phyloP scores from a whole-genome alignment of 31 red algal species.

The Endocladia muricata region DNA sequence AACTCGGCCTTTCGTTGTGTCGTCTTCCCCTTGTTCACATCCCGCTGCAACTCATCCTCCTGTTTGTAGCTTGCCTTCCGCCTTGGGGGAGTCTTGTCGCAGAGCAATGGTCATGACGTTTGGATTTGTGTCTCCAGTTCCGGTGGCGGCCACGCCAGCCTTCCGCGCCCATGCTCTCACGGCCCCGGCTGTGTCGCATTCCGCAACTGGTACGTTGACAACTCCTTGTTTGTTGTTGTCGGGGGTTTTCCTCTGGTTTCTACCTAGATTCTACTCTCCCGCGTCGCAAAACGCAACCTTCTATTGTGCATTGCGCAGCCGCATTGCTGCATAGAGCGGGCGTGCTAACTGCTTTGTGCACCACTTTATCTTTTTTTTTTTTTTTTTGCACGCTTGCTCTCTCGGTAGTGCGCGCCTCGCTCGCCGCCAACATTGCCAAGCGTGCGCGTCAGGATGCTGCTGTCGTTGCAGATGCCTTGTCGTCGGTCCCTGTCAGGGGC shows the following conservation, averaged over 20 bases:
- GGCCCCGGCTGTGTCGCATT: background rate
- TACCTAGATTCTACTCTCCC: background rate
- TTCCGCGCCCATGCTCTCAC: slow-evolving; percentile 23
- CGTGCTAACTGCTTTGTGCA: background rate
- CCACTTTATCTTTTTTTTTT: background rate
- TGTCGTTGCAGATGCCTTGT: slow-evolving; percentile 27
- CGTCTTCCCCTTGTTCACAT: background rate
- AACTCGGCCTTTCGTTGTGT: background rate
- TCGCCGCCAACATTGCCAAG: slow-evolving; percentile 50
- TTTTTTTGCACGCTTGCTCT: background rate
- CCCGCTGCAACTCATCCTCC: background rate
- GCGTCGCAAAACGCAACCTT: background rate
- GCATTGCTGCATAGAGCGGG: background rate
- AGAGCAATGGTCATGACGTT: slow-evolving; percentile 50
- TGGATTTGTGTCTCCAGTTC: slow-evolving; percentile 58
- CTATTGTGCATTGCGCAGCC: too few species aligned
- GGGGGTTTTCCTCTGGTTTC: background rate
- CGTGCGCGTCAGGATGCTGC: slow-evolving; percentile 55
- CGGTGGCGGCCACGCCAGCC: slow-evolving; percentile 26
- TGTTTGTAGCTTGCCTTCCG: background rate
- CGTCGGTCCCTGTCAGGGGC: slow-evolving; percentile 26
- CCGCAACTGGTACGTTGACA: slow-evolving; percentile 7
- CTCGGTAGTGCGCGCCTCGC: slow-evolving; percentile 44
- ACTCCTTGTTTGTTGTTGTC: background rate
- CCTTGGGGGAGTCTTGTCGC: too few species aligned